Evolutionary conservation across 176 grass and related monocot genomes (phyloP), one percentile per base, ranked within the genome.

Genomic region (Pontederia crassipes): DNA sequence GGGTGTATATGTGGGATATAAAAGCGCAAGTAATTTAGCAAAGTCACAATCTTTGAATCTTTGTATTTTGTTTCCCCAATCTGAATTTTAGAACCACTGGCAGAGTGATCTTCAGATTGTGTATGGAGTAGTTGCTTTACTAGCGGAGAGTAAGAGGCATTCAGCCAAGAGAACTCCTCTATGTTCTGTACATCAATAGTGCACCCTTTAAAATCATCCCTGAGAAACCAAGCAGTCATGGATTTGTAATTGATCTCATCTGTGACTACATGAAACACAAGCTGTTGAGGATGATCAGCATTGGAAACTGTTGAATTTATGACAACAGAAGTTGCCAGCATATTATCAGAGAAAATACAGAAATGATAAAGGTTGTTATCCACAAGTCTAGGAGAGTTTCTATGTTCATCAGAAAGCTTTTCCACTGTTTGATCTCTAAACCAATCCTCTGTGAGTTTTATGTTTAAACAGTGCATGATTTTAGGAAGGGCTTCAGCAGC

Each of bases 351-450:
- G 82, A 98, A 98, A 75, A 98, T 80, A 80, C 84, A 85, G 35
- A 98, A 93, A 59, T 93, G 87, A 68, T 98, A 98, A 40, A 98
- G 75, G 79, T 98, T 98, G 74, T 93, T 98, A 61, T 98, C 94
- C 52, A 93, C 82, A 65, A 98, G 81, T 52, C 94, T 73, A 28
- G 94, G 89, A 40, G 94, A 93, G 60, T 89, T 98, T 66, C 79
- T 77, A 45, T 76, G 62, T 68, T 93, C 94, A 52, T 98, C 85
- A 59, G 80, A 77, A 11, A 48, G 81, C 64, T 77, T 86, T 70
- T 57, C 75, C 62, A 72, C 72, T 73, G 77, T 70, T 54, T 74
- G 76, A 56, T 89, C 85, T 52, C 28, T 59, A 69, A 85, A 69
- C 94, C 93, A 98, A 54, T 92, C 88, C 58, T 89, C 79, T 24